These are phyloP conservation scores for Penicillium occitanis DNA, from an alignment of 2,329 filamentous ascomycete species.

Conservation along the genomic window DNA sequence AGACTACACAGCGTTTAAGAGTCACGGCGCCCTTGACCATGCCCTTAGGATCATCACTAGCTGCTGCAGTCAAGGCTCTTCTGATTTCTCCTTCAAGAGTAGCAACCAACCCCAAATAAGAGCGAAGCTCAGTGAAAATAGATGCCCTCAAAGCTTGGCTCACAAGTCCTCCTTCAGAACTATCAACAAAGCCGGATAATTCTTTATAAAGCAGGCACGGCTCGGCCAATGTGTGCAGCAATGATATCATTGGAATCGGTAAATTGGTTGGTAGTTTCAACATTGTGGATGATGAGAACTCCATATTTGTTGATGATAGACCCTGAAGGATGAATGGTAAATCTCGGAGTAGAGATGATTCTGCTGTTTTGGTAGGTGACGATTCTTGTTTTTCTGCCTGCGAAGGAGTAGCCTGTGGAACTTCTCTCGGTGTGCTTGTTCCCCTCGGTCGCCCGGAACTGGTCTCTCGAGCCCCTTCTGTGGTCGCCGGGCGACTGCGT, in stretches of 20 bases:
- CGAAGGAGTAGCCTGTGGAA: slow-evolving; percentile 21
- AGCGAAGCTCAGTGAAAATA: slow-evolving; percentile 77
- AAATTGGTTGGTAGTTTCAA: slow-evolving; percentile 76
- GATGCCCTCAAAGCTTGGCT: slow-evolving; percentile 89
- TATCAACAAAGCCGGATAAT: slow-evolving; percentile 78
- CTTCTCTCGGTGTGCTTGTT: slow-evolving; percentile 27
- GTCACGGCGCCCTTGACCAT: slow-evolving; percentile 88
- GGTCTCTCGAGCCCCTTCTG: slow-evolving; percentile 25
- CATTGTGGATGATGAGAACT: slow-evolving; percentile 67
- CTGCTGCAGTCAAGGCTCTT: slow-evolving; percentile 72
- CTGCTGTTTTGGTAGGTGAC: slow-evolving; percentile 59
- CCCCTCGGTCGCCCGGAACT: slow-evolving; percentile 19
- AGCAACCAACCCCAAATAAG: slow-evolving; percentile 86
- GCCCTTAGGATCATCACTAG: slow-evolving; percentile 58
- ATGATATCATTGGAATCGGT: slow-evolving; percentile 78
- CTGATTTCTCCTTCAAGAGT: slow-evolving; percentile 91
- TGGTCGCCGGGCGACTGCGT: slow-evolving; percentile 23
- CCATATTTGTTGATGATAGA: slow-evolving; percentile 79
- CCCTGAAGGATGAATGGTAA: slow-evolving; percentile 92
- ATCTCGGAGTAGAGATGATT: slow-evolving; percentile 70
- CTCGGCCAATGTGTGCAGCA: slow-evolving; percentile 87
- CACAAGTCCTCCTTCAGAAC: slow-evolving; percentile 77
- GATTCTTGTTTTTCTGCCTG: slow-evolving; percentile 35
- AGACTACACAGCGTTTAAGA: slow-evolving; percentile 90
- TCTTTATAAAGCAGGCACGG: slow-evolving; percentile 87